Conservation (phyloP, 73 alveolate species). For the Stentor coeruleus region DNA sequence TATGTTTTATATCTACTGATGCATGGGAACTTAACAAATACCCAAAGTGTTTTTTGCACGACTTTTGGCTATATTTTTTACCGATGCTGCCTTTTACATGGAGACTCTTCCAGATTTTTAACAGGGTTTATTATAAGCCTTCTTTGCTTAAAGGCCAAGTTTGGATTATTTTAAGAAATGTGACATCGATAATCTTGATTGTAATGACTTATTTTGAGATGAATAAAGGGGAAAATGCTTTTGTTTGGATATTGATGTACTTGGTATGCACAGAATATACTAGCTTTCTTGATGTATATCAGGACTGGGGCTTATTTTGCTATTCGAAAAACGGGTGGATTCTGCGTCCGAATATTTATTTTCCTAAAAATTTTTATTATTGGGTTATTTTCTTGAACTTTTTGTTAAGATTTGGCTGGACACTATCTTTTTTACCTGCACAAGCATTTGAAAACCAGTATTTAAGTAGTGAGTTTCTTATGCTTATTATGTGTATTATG, state of each 20-base stretch:
- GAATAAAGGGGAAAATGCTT: background rate
- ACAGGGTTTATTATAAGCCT: background rate
- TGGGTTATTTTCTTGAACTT: background rate
- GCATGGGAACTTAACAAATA: conserved; percentile 9
- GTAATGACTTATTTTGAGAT: conserved; percentile 7
- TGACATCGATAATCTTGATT: background rate
- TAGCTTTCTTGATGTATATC: background rate
- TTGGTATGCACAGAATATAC: conserved; percentile 11
- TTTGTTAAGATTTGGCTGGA: background rate
- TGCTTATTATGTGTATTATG: background rate
- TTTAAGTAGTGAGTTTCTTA: background rate
- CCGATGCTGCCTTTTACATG: conserved; percentile 19
- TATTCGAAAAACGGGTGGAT: conserved; percentile 18
- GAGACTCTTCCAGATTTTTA: conserved; percentile 3
- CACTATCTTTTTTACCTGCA: background rate
- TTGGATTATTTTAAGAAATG: background rate
- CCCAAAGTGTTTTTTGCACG: background rate
- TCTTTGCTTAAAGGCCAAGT: background rate
- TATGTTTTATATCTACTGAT: conserved; percentile 11
- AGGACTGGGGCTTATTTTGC: conserved; percentile 23
- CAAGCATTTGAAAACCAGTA: conserved; percentile 15
- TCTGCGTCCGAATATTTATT: background rate
- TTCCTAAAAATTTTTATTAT: conserved; percentile 4
- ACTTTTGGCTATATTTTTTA: background rate
- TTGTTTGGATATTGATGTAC: background rate